Evolutionary conservation across 2,329 filamentous ascomycete species (phyloP).

Genomic region (Beauveria varroae): DNA sequence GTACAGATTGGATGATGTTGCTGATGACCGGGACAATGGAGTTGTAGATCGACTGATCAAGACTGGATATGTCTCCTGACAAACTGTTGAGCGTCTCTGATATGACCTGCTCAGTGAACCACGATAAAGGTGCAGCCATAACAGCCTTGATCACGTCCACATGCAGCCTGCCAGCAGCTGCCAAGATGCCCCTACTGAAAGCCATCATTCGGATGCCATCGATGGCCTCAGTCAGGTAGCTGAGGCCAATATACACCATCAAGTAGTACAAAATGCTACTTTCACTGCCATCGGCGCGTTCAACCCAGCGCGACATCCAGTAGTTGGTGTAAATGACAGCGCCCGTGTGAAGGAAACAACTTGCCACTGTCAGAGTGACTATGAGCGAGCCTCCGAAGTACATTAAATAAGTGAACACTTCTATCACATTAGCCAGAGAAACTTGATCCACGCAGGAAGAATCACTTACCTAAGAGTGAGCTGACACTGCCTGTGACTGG

Average conservation of each 20-base stretch:
- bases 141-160: conserved; percentile 42
- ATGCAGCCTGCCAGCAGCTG: conserved; percentile 45
- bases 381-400: conserved; percentile 41
- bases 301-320: conserved; percentile 47
- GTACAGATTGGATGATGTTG: neutral
- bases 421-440: conserved; percentile 23
- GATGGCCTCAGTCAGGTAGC: conserved; percentile 10
- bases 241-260: conserved; percentile 32
- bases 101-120: conserved; percentile 47
- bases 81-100: conserved; percentile 47
- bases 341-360: conserved; percentile 33
- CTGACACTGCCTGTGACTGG: neutral
- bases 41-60: conserved; percentile 30
- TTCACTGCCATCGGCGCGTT: conserved; percentile 35
- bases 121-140: conserved; percentile 45
- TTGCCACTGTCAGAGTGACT: conserved; percentile 29
- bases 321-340: conserved; percentile 34
- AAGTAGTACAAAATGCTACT: conserved; percentile 34
- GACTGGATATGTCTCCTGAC: conserved; percentile 46
- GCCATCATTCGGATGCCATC: conserved; percentile 25
- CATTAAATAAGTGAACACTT: conserved; percentile 42
- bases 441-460: neutral
- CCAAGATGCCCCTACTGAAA: conserved; percentile 50
- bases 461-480: neutral
- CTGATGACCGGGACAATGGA: conserved; percentile 1